A percentile compares a stretch with the other conserved stretches of the same genome.
These are phyloP conservation scores for Colletotrichum lini DNA, from an alignment of 2,329 filamentous ascomycete species.

Conservation along the genomic window DNA sequence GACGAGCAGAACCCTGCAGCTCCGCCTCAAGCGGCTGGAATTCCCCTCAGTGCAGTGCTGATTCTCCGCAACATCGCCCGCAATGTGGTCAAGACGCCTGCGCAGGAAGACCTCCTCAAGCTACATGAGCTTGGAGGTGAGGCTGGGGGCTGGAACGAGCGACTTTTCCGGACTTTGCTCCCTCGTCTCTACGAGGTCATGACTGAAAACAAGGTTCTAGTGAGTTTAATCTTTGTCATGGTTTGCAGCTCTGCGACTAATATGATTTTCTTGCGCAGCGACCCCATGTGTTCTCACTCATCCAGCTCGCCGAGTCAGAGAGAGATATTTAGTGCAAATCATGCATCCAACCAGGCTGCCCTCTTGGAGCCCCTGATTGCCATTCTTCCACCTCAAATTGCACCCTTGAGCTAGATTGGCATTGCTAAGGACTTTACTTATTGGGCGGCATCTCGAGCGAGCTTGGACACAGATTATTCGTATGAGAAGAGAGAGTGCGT, in stretches of 20 bases:
- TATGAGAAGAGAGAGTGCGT: not conserved
- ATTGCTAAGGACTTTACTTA: not conserved
- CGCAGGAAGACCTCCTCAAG: constrained; percentile 68
- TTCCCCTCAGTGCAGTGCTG: constrained; percentile 83
- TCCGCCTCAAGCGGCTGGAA: constrained; percentile 77
- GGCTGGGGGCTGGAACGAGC: constrained; percentile 75
- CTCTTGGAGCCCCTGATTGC: not conserved
- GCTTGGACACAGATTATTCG: not conserved
- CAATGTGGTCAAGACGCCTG: constrained; percentile 74
- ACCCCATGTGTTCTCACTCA: constrained; percentile 36
- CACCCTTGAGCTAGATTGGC: not conserved
- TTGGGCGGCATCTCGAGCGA: not conserved
- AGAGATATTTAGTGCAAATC: constrained; percentile 27
- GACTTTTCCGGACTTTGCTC: constrained; percentile 76
- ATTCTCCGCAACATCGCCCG: constrained; percentile 84
- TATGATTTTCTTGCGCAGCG: constrained; percentile 14
- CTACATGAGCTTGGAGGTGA: constrained; percentile 62
- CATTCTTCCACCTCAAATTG: not conserved
- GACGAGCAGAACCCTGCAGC: constrained; percentile 72
- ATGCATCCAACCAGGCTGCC: not conserved
- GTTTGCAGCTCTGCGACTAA: not conserved
- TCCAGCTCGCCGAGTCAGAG: constrained; percentile 24
- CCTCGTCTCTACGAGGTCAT: constrained; percentile 78
- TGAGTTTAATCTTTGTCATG: constrained; percentile 52
- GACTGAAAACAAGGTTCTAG: constrained; percentile 76